Percentiles rank a stretch among this genome's conserved stretches.
Conservation (phyloP, 2,329 filamentous ascomycete genomes). For the Penicillium sp. region DNA sequence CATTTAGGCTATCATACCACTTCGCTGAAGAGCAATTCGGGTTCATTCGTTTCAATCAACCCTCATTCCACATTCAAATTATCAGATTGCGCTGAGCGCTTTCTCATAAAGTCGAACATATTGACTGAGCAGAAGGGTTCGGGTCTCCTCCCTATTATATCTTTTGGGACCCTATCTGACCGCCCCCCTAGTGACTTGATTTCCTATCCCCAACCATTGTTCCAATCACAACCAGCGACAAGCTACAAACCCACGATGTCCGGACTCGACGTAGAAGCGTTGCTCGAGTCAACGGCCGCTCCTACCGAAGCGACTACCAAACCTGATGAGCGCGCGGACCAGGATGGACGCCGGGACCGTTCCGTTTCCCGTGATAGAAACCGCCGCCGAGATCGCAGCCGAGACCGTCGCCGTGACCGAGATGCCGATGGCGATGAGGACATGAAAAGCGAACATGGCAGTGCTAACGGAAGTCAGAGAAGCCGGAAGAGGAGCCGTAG, state of each 20-base stretch:
- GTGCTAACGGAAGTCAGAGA: constrained; percentile 66
- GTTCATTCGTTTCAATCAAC: not conserved
- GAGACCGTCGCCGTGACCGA: constrained; percentile 50
- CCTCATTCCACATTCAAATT: not conserved
- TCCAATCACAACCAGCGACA: constrained; percentile 10
- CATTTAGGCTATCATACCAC: not conserved
- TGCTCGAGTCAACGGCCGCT: constrained; percentile 81
- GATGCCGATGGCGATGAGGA: constrained; percentile 58
- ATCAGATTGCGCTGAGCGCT: not conserved
- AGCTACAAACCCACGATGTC: constrained; percentile 54
- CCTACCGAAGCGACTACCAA: constrained; percentile 39
- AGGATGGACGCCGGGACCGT: constrained; percentile 55
- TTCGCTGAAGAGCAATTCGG: not conserved
- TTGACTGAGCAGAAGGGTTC: constrained; percentile 31
- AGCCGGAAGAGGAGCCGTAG: constrained; percentile 78
- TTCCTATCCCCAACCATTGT: constrained; percentile 25
- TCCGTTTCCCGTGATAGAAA: constrained; percentile 58
- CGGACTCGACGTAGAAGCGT: constrained; percentile 78
- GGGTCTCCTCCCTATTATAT: constrained; percentile 26
- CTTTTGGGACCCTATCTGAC: constrained; percentile 31
- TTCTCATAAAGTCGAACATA: not conserved
- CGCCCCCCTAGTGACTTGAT: constrained; percentile 38
- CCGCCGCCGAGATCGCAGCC: constrained; percentile 60
- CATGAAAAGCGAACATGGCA: constrained; percentile 71
- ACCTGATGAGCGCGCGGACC: constrained; percentile 55